These are phyloP conservation scores for Backusella australiensis DNA, from an alignment of 192 early-diverging fungal genomes.

Conservation along the genomic window DNA sequence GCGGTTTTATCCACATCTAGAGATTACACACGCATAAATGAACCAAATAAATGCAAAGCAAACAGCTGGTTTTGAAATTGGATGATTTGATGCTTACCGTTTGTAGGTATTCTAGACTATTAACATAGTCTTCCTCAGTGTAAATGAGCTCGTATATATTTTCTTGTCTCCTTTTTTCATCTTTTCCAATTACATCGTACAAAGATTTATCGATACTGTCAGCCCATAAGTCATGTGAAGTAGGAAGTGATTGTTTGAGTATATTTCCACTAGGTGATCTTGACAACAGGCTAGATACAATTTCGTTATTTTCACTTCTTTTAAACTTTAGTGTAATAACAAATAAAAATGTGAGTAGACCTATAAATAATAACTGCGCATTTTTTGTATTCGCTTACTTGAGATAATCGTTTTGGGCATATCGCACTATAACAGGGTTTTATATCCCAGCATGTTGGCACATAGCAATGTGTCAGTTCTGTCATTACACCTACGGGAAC, in stretches of 20 bases:
- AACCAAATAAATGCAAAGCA: background rate
- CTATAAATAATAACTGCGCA: background rate
- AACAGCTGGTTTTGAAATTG: slow-evolving; percentile 1
- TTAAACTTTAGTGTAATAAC: background rate
- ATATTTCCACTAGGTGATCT: background rate
- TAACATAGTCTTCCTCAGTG: slow-evolving; percentile 77
- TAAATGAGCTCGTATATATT: slow-evolving; percentile 80
- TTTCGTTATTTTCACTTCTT: slow-evolving; percentile 7
- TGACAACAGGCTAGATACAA: background rate
- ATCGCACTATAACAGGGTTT: slow-evolving; percentile 86
- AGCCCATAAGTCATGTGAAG: slow-evolving; percentile 79
- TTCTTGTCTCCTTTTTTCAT: slow-evolving; percentile 79
- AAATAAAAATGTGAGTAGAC: background rate
- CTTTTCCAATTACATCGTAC: slow-evolving; percentile 58
- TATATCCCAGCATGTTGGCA: slow-evolving; percentile 80
- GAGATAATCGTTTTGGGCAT: slow-evolving; percentile 76
- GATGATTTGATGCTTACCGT: slow-evolving; percentile 39
- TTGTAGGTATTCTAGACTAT: slow-evolving; percentile 68
- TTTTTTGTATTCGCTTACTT: slow-evolving; percentile 38
- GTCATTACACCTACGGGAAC: slow-evolving; percentile 86
- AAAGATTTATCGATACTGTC: slow-evolving; percentile 76
- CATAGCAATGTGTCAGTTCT: slow-evolving; percentile 89
- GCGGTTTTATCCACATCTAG: slow-evolving; percentile 65
- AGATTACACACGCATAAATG: background rate
- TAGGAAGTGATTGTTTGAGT: slow-evolving; percentile 4